phyloP scores from a whole-genome alignment of 2,329 filamentous ascomycete genomes.

The Tolypocladium paradoxum region DNA sequence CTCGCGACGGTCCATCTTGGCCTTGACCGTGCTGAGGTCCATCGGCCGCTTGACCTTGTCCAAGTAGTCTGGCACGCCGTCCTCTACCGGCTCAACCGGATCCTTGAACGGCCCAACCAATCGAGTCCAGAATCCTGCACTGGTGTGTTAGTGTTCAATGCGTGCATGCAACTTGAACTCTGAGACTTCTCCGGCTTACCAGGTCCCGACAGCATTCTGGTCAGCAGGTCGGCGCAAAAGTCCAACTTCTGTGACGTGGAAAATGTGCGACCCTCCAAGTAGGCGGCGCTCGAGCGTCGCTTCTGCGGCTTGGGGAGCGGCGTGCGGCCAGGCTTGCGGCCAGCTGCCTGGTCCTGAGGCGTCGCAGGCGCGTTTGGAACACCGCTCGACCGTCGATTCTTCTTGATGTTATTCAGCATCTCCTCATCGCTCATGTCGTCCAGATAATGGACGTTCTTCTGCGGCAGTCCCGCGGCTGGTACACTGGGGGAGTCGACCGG shows the following conservation, averaged over 20 bases:
- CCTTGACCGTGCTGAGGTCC: conserved; percentile 50
- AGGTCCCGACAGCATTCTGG: conserved; percentile 51
- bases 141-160: background rate
- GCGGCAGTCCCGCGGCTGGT: conserved; percentile 12
- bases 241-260: conserved; percentile 36
- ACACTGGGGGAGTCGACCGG: conserved; percentile 9
- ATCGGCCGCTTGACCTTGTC: conserved; percentile 50
- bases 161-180: background rate
- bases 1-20: conserved; percentile 43
- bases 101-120: conserved; percentile 52
- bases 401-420: conserved; percentile 19
- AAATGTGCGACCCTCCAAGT: conserved; percentile 20
- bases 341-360: conserved; percentile 12
- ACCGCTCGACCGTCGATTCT: conserved; percentile 29
- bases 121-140: conserved; percentile 53
- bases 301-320: conserved; percentile 25
- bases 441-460: conserved; percentile 40
- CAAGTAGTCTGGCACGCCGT: conserved; percentile 51
- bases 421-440: conserved; percentile 32
- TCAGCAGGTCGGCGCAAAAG: conserved; percentile 47
- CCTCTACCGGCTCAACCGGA: conserved; percentile 43
- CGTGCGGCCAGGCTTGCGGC: conserved; percentile 16
- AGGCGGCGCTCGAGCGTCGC: conserved; percentile 20
- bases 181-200: conserved; percentile 24
- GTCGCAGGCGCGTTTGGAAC: conserved; percentile 5